These are phyloP conservation scores for Apiosordaria backusii DNA, from an alignment of 495 filamentous ascomycete species.

Conservation along the genomic window DNA sequence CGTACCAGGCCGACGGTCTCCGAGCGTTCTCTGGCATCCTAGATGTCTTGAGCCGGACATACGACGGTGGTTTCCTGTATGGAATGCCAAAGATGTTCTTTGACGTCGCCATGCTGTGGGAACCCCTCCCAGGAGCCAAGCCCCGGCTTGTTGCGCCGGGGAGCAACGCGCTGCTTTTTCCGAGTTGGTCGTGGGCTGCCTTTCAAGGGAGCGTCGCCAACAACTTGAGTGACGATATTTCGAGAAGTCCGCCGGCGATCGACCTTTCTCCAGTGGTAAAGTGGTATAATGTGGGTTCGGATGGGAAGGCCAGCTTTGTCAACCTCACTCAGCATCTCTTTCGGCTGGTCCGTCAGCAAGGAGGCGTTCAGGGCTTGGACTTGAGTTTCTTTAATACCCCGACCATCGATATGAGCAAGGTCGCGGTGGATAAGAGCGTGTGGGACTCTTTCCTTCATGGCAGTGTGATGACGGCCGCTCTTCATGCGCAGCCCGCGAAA, in stretches of 20 bases:
- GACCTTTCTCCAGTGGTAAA: neutral
- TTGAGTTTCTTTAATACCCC: neutral
- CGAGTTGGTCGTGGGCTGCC: neutral
- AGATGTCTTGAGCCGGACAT: neutral
- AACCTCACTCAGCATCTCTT: neutral
- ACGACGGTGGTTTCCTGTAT: neutral
- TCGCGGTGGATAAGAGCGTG: neutral
- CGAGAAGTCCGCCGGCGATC: neutral
- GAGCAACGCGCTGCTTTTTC: neutral
- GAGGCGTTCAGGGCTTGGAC: neutral
- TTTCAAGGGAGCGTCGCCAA: neutral
- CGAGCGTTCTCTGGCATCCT: neutral
- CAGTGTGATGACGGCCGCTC: neutral
- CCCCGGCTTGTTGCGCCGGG: neutral
- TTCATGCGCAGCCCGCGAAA: neutral
- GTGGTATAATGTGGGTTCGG: neutral
- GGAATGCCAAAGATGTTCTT: neutral
- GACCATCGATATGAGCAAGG: neutral
- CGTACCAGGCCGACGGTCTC: neutral
- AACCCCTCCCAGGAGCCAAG: neutral
- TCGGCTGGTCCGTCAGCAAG: neutral
- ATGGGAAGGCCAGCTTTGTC: neutral
- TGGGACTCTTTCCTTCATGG: neutral
- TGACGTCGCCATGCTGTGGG: neutral
- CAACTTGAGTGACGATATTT: neutral